These are phyloP conservation scores for Mycena floridula DNA, from an alignment of 768 basidiomycete genomes.

Conservation along the genomic window DNA sequence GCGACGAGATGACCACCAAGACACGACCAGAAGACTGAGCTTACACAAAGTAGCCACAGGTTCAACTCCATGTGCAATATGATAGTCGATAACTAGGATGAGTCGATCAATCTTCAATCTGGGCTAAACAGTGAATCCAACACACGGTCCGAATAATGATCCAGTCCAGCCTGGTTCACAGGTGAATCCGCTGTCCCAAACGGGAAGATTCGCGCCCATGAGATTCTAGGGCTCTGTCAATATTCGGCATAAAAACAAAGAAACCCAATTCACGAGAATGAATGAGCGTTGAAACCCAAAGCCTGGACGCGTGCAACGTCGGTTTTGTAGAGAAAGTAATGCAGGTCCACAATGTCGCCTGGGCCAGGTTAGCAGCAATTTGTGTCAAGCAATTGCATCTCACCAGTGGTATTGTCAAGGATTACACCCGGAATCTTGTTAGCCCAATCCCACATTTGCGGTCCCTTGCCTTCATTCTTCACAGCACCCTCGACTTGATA, in stretches of 20 bases:
- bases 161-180: conserved; percentile 38
- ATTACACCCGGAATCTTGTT: conserved; percentile 35
- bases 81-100: conserved; percentile 37
- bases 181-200: conserved; percentile 45
- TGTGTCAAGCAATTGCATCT: neutral
- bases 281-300: conserved; percentile 45
- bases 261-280: conserved; percentile 35
- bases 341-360: conserved; percentile 43
- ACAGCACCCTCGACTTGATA: conserved; percentile 50
- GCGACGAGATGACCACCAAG: neutral
- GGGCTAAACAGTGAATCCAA: neutral
- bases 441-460: conserved; percentile 45
- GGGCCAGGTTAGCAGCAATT: neutral
- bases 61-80: conserved; percentile 31
- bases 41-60: conserved; percentile 47
- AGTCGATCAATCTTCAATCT: conserved; percentile 1
- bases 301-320: conserved; percentile 44
- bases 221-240: conserved; percentile 26
- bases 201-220: conserved; percentile 47
- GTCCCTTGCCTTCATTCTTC: conserved; percentile 43
- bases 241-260: neutral
- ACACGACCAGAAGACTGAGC: conserved; percentile 7
- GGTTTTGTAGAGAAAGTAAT: conserved; percentile 49
- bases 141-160: conserved; percentile 39
- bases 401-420: conserved; percentile 38